Conservation (phyloP, 202 grass and related monocot species). For the Carex sylvatica region DNA sequence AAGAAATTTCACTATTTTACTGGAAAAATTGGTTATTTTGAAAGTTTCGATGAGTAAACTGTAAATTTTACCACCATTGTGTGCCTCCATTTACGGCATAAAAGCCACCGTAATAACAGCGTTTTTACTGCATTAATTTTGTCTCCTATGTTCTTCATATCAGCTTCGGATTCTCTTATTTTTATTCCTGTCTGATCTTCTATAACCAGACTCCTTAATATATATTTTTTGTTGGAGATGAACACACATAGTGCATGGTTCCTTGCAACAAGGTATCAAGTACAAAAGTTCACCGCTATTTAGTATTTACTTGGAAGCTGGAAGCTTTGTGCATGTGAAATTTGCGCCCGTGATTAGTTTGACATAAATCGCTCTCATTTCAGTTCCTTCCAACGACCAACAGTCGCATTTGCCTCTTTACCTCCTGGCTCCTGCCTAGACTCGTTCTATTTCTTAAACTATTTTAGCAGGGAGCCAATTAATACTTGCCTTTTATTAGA, state of each 20-base stretch:
- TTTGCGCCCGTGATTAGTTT: slow-evolving; percentile 30
- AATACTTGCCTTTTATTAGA: too few relatives aligned
- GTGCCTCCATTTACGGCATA: not conserved
- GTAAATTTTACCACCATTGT: too few relatives aligned
- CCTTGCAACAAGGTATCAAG: not conserved
- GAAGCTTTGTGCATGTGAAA: not conserved
- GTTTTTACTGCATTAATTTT: not conserved
- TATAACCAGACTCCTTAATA: not conserved
- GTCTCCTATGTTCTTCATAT: not conserved
- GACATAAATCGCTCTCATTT: slow-evolving; percentile 6
- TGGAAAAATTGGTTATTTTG: too few relatives aligned
- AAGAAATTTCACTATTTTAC: too few relatives aligned
- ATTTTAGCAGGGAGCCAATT: too few relatives aligned
- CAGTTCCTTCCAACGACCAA: slow-evolving; percentile 60
- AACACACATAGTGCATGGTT: not conserved
- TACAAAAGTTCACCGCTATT: not conserved
- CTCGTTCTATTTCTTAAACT: not conserved
- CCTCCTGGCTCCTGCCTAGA: not conserved
- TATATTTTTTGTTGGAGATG: not conserved
- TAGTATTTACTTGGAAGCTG: not conserved
- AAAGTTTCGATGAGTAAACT: too few relatives aligned
- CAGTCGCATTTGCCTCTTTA: slow-evolving; percentile 17
- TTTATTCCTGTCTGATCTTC: not conserved
- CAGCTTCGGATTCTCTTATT: slow-evolving; percentile 5
- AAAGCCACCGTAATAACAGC: not conserved